Percentiles rank a stretch among this genome's conserved stretches.
phyloP scores from a whole-genome alignment of 257 asterid species.

The Petunia secreta region DNA sequence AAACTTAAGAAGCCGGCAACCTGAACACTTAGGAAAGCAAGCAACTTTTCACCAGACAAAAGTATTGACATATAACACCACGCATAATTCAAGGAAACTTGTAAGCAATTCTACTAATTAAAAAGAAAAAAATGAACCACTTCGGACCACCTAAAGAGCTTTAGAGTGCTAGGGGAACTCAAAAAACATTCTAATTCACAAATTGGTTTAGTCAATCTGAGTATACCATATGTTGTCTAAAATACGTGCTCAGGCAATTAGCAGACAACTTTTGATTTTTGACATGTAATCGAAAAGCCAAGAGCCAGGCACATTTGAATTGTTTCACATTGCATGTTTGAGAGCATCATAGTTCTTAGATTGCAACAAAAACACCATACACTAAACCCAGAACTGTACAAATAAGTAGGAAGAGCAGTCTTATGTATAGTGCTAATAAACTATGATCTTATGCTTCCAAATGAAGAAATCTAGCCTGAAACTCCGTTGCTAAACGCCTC shows the following conservation, averaged over 20 bases:
- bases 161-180: not conserved
- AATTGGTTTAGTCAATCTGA: not conserved
- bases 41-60: not conserved
- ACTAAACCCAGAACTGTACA: not conserved
- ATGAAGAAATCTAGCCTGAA: not conserved
- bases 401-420: not conserved
- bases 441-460: conserved; percentile 7
- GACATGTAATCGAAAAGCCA: not conserved
- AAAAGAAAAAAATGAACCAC: not conserved
- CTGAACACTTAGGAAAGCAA: not conserved
- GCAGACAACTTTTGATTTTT: not conserved
- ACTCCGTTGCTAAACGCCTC: conserved; percentile 9
- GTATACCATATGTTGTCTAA: not conserved
- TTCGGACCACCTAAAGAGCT: not conserved
- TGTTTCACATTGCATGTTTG: not conserved
- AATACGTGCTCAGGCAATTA: conserved; percentile 11
- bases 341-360: conserved; percentile 1
- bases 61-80: not conserved
- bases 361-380: not conserved
- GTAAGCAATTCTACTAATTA: not conserved
- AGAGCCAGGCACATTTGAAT: not conserved
- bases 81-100: not conserved
- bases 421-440: not conserved
- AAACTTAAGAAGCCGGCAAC: not conserved
- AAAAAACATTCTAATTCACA: not conserved